Evolutionary conservation across 2,329 filamentous ascomycete species (phyloP), one percentile per base, ranked within the genome.

Genomic region (Colletotrichum musae): DNA sequence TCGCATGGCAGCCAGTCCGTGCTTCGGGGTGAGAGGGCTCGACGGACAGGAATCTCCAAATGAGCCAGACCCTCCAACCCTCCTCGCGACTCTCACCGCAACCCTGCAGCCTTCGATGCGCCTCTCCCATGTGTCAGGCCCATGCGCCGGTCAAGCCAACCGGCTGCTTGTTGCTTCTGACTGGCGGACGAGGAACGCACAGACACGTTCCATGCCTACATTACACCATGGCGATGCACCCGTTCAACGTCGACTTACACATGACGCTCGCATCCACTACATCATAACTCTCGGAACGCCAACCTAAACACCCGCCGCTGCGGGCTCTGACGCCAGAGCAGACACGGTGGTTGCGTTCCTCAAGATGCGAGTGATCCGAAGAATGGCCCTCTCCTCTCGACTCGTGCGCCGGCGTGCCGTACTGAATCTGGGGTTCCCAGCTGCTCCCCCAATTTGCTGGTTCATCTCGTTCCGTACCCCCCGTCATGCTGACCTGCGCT

Each of bases 21-120:
- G 53, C 39, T 28, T 47, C 53, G 41, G 45, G 26, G 50, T 24
- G 45, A 52, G 47, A 53, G 32, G 47, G 39, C 50, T 56, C 51
- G 41, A 50, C 21, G 9, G 43, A 47, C 2, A 15, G 47, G 4
- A 21, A 28, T 57, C 60, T 28, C 48, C 26, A 59, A 63, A 50
- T 24, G 48, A 41, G 16, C 59, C n/a, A 57, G 13, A 10, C 15
- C 24, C 18, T 18, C 18, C 18, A 18, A 18, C 18, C 18, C 18
- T 13, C 32, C 18, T 54, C n/a, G 26, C 26, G 41, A 43, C 21
- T 18, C 7, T 54, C 32, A 62, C 60, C 51, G 51, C 61, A 59
- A 60, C 61, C 60, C 61, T 65, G 60, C 60, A 68, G 54, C 53
- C 63, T 45, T 54, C 41, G 32, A 65, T 65, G 61, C 61, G 32